A percentile compares a stretch with the other conserved stretches of the same genome.
These are phyloP conservation scores for Lithocarpus polystachyus DNA, from an alignment of 306 rosid species.

Conservation along the genomic window DNA sequence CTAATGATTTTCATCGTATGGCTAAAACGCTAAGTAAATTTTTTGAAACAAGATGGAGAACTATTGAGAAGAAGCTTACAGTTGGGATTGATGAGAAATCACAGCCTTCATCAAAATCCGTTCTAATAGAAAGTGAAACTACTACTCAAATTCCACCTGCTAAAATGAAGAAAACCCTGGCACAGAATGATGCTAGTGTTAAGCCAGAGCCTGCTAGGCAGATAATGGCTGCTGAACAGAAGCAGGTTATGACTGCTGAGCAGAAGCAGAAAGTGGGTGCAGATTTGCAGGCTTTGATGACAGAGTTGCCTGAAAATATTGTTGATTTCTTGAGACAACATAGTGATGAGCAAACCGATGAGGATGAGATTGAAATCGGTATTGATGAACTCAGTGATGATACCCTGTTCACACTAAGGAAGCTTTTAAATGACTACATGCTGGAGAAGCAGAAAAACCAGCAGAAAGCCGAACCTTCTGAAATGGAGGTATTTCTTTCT, in stretches of 20 bases:
- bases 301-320: conserved; percentile 73
- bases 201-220: conserved; percentile 41
- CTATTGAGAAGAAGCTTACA: conserved; percentile 68
- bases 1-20: conserved; percentile 70
- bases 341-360: conserved; percentile 53
- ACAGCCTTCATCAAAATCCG: conserved; percentile 43
- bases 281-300: conserved; percentile 67
- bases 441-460: conserved; percentile 56
- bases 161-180: conserved; percentile 51
- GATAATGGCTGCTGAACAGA: conserved; percentile 60
- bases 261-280: conserved; percentile 64
- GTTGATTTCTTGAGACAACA: conserved; percentile 73
- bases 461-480: conserved; percentile 61
- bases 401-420: conserved; percentile 61
- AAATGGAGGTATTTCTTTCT: conserved; percentile 60
- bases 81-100: conserved; percentile 29
- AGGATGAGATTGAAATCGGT: conserved; percentile 91
- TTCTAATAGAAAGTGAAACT: conserved; percentile 35
- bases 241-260: conserved; percentile 50
- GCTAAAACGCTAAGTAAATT: conserved; percentile 53
- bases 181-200: conserved; percentile 27
- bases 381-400: conserved; percentile 76
- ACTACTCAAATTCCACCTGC: conserved; percentile 40
- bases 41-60: conserved; percentile 79
- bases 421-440: conserved; percentile 68